Evolutionary conservation across 108 stramenopile species (phyloP), one percentile per base, ranked within the genome.

Genomic region (Cyclotella choctawhatcheeana): DNA sequence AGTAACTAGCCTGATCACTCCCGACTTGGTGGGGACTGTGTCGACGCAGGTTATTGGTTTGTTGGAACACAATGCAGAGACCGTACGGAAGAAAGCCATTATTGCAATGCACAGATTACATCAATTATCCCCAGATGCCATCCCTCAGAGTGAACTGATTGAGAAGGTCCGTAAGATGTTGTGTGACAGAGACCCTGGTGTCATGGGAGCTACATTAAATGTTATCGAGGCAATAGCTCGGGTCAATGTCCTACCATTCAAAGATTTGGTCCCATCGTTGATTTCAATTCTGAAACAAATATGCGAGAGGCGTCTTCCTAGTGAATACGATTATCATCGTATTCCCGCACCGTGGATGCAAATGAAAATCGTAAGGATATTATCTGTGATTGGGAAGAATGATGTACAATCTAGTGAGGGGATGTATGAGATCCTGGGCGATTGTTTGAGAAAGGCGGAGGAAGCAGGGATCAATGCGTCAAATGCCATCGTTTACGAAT

Each of bases 301-400:
- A 71, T 78, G 89, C 17, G 99, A 99, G 67, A 96, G 96, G 66
- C 92, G 99, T 16, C 79, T 99, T 29, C 99, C 99, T 3, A 69
- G 86, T n/a, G 99, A 98, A 54, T 99, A 85, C 77, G 97, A 98
- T 79, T 99, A 99, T 82, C 99, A 99, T 83, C 88, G 97, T 2
- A 94, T 99, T 20, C 99, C 99, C 3, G 97, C 99, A 5, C 99
- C 99, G 6, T 99, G 99, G 99, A 97, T 98, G 76, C 99, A 99
- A 83, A 92, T 98, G 81, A 89, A 93, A 69, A 72, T 99, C 16
- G 84, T 99, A 29, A 85, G 97, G 6, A 91, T 99, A 44, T 82
- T 99, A 56, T 91, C 96, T 51, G 53, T 95, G 25, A 82, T 99
- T 66, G 99, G 99, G 22, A 82, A 86, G 67, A 93, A 87, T 68